These are phyloP conservation scores for Saccharomyces uvarum DNA, from an alignment of 1,139 yeast genomes.

Conservation along the genomic window DNA sequence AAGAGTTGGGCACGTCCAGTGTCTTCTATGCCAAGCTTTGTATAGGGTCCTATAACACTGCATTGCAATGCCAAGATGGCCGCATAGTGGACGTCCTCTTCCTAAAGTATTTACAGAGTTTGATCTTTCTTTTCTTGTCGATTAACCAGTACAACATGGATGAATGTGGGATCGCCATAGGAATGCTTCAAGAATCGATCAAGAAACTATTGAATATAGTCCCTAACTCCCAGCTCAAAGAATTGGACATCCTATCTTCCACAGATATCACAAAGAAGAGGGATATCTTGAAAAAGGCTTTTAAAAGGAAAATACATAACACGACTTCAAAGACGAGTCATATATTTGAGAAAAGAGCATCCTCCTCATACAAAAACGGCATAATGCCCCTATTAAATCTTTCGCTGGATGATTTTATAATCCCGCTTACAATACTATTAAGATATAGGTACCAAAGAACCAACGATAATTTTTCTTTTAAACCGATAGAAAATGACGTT, in stretches of 20 bases:
- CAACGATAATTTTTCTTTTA: constrained; percentile 24
- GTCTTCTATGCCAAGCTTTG: constrained; percentile 23
- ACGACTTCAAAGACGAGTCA: neutral
- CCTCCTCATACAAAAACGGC: neutral
- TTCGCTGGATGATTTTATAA: constrained; percentile 22
- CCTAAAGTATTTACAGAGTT: constrained; percentile 17
- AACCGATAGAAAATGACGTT: constrained; percentile 17
- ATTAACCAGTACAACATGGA: constrained; percentile 23
- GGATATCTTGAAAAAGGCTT: constrained; percentile 5
- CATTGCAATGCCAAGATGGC: constrained; percentile 5
- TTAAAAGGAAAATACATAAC: constrained; percentile 4
- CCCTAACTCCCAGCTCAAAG: constrained; percentile 12
- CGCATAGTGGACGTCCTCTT: constrained; percentile 11
- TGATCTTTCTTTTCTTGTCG: constrained; percentile 22
- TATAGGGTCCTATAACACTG: constrained; percentile 24
- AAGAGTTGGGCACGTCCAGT: constrained; percentile 18
- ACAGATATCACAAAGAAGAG: constrained; percentile 9
- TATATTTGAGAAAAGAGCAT: constrained; percentile 3
- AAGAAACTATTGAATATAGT: constrained; percentile 14
- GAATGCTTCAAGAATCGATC: constrained; percentile 22
- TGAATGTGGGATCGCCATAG: constrained; percentile 24
- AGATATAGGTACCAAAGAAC: constrained; percentile 25
- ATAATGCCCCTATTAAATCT: constrained; percentile 17
- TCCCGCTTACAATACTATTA: constrained; percentile 23
- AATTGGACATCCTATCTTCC: constrained; percentile 7